These are phyloP conservation scores for Rhodamnia rubescens DNA, from an alignment of 345 rosid genomes.

Conservation along the genomic window DNA sequence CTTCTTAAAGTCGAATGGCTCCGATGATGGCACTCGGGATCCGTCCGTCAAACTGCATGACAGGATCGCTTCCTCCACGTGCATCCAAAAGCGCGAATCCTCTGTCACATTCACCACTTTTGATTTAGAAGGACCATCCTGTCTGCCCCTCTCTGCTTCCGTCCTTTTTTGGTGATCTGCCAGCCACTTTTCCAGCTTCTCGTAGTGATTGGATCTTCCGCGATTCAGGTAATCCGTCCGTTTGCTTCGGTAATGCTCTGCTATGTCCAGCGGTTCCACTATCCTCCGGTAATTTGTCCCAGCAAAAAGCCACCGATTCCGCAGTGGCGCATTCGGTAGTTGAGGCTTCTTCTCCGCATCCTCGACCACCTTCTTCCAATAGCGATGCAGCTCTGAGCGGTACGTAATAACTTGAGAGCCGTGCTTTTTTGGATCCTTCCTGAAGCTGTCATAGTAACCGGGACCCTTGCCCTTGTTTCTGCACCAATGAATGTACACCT, in stretches of 20 bases:
- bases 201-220: constrained; percentile 39
- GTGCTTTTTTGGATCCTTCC: background rate
- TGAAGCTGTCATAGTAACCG: constrained; percentile 58
- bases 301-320: constrained; percentile 20
- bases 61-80: constrained; percentile 56
- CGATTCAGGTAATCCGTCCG: constrained; percentile 9
- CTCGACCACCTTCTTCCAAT: constrained; percentile 42
- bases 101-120: constrained; percentile 13
- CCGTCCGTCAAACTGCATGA: constrained; percentile 1
- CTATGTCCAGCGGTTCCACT: constrained; percentile 48
- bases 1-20: too few species aligned
- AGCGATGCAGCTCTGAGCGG: constrained; percentile 16
- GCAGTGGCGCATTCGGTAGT: constrained; percentile 15
- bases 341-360: constrained; percentile 46
- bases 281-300: constrained; percentile 53
- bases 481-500: constrained; percentile 45
- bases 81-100: constrained; percentile 84
- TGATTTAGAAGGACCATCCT: background rate
- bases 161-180: background rate
- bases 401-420: background rate
- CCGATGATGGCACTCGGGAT: background rate
- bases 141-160: background rate
- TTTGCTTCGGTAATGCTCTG: constrained; percentile 1
- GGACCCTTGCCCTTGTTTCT: background rate
- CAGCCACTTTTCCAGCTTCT: constrained; percentile 41